A percentile compares a stretch with the other conserved stretches of the same genome.
Conservation (phyloP, 192 early-diverging fungal genomes). For the Entomortierella parvispora region DNA sequence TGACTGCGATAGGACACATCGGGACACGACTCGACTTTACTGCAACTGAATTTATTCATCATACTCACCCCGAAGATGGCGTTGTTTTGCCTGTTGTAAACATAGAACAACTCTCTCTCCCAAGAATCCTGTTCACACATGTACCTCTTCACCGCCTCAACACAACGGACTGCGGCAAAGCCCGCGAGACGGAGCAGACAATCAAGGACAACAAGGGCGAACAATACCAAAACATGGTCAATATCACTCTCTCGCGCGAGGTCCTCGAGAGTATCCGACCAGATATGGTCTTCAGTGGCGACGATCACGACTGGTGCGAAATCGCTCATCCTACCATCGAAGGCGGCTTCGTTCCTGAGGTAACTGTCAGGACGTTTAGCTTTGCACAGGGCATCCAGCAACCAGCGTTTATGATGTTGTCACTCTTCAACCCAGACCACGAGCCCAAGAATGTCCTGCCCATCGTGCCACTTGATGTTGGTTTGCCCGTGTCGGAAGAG, state of each 20-base stretch:
- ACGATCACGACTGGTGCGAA: slow-evolving; percentile 94
- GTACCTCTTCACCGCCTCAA: slow-evolving; percentile 84
- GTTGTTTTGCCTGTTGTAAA: too few relatives aligned
- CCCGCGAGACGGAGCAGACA: slow-evolving; percentile 57
- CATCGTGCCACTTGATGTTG: slow-evolving; percentile 50
- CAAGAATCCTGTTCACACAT: slow-evolving; percentile 84
- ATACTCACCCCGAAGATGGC: too few relatives aligned
- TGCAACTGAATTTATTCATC: too few relatives aligned
- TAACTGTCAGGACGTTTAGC: slow-evolving; percentile 72
- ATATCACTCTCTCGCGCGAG: slow-evolving; percentile 57
- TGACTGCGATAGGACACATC: too few relatives aligned
- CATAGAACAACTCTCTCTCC: slow-evolving; percentile 38
- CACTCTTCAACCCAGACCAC: slow-evolving; percentile 25
- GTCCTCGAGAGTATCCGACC: slow-evolving; percentile 74
- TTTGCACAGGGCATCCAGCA: slow-evolving; percentile 72
- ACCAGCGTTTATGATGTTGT: slow-evolving; percentile 62
- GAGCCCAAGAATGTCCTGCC: slow-evolving; percentile 7
- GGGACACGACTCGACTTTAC: too few relatives aligned
- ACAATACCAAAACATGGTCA: slow-evolving; percentile 92
- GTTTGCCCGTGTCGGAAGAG: slow-evolving; percentile 63
- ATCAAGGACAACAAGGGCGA: slow-evolving; percentile 75
- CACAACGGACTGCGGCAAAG: slow-evolving; percentile 74
- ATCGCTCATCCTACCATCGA: slow-evolving; percentile 56
- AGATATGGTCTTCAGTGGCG: slow-evolving; percentile 82
- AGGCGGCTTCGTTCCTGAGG: slow-evolving; percentile 19